These are phyloP conservation scores for Wallacemonas sp. DNA, from an alignment of 208 protist genomes.

Conservation along the genomic window DNA sequence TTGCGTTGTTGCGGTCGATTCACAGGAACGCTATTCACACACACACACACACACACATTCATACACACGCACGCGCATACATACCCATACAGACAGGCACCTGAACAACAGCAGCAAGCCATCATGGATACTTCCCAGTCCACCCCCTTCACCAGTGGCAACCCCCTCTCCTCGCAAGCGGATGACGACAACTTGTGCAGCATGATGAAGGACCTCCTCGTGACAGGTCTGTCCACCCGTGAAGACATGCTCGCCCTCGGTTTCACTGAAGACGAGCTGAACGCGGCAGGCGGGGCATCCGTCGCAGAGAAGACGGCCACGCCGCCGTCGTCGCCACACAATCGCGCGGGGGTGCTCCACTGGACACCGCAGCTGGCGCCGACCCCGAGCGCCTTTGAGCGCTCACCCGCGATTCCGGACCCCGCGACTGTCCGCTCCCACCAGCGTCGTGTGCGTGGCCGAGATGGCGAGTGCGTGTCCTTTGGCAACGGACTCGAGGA, in stretches of 20 bases:
- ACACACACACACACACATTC: too few species aligned
- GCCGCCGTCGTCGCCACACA: background rate
- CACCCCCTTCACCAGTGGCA: too few species aligned
- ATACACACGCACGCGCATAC: slow-evolving; percentile 9
- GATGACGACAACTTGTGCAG: slow-evolving; percentile 11
- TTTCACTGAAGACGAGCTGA: slow-evolving; percentile 35
- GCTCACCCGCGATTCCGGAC: too few species aligned
- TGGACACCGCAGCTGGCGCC: background rate
- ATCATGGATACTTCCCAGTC: too few species aligned
- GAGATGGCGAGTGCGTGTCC: too few species aligned
- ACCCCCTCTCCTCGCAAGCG: background rate
- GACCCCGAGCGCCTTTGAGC: background rate
- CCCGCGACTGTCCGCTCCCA: too few species aligned
- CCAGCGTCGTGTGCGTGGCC: too few species aligned
- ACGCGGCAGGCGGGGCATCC: slow-evolving; percentile 1
- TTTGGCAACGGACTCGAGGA: too few species aligned
- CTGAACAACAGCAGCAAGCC: too few species aligned
- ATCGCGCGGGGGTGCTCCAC: background rate
- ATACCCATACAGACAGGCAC: slow-evolving; percentile 1
- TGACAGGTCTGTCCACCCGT: slow-evolving; percentile 25
- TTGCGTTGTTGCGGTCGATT: too few species aligned
- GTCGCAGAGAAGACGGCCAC: background rate
- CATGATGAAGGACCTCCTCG: slow-evolving; percentile 35
- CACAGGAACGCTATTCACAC: too few species aligned
- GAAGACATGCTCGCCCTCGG: slow-evolving; percentile 32